Evolutionary conservation across 2,329 filamentous ascomycete genomes (phyloP), one percentile per base, ranked within the genome.

Genomic region (Madurella fahalii): DNA sequence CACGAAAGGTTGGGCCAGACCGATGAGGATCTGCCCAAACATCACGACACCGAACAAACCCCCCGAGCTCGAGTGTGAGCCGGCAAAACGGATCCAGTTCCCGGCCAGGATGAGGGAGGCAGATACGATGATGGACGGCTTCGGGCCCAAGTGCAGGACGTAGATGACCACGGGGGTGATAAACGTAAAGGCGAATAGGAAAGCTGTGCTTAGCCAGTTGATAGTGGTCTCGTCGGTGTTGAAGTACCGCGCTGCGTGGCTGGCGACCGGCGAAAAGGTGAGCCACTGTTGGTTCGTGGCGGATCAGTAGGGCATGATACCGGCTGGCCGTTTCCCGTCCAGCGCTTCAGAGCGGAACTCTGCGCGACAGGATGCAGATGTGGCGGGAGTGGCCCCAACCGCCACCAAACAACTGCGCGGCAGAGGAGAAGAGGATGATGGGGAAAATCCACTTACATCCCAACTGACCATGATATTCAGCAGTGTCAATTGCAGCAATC

Each of bases 381-480:
- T 25, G 7, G 25, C 25, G 25, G 25, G 25, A 25, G 25, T 25
- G 25, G 25, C 4, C 25, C 25, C 25, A 7, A 7, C 25, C 25
- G 25, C 25, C 25, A 25, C 25, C 25, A 7, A 25, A 25, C 25
- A 25, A 25, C 25, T 7, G 7, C 25, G 25, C 25, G 25, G 4
- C 3, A 25, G 3, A 7, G 25, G 25, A 25, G 25, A 25, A 25
- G 25, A 25, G 7, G 25, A 4, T 25, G 25, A 25, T 25, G 7
- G 7, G 7, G 3, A 25, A 7, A 25, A 25, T 3, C 17, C 41
- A 85, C 90, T 78, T 80, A 94, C 90, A 81, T 95, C 90, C 93
- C 93, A 97, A 66, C 89, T 95, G 41, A 96, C 87, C 57, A 97
- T 83, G 53, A 96, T 86, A 69, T 97, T 99, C 72, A 97, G 77